Percentiles rank a stretch among this genome's conserved stretches.
These are phyloP conservation scores for Aspergillus intermedius DNA, from an alignment of 2,329 filamentous ascomycete species.

Conservation along the genomic window DNA sequence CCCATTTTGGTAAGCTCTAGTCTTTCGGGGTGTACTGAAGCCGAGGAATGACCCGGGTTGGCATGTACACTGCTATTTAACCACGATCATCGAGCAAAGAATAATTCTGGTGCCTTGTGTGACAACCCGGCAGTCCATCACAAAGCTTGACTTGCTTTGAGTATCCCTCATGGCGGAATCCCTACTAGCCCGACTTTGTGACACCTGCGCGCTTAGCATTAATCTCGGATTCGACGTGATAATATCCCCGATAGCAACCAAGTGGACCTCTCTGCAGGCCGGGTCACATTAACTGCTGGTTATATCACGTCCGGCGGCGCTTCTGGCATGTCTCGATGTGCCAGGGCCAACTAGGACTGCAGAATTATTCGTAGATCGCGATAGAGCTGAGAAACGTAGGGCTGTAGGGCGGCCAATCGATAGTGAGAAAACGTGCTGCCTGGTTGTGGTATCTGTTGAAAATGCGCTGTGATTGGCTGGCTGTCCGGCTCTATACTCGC, in stretches of 20 bases:
- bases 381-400: not conserved
- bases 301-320: not conserved
- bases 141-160: not conserved
- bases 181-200: not conserved
- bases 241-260: not conserved
- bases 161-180: not conserved
- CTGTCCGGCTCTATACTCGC: too few relatives aligned
- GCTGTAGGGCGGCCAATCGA: not conserved
- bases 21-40: not conserved
- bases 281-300: not conserved
- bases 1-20: slow-evolving; percentile 7
- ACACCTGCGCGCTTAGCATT: not conserved
- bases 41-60: not conserved
- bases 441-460: too few relatives aligned
- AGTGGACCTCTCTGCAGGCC: not conserved
- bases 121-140: not conserved
- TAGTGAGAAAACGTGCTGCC: not conserved
- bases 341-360: not conserved
- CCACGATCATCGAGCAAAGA: too few relatives aligned
- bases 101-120: not conserved
- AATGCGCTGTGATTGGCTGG: too few relatives aligned
- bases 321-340: not conserved
- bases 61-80: not conserved
- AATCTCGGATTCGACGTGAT: not conserved
- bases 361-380: too few relatives aligned